Percentiles rank a stretch among this genome's conserved stretches.
Evolutionary conservation across 2,329 filamentous ascomycete species (phyloP).

Genomic region (Alternaria arborescens): DNA sequence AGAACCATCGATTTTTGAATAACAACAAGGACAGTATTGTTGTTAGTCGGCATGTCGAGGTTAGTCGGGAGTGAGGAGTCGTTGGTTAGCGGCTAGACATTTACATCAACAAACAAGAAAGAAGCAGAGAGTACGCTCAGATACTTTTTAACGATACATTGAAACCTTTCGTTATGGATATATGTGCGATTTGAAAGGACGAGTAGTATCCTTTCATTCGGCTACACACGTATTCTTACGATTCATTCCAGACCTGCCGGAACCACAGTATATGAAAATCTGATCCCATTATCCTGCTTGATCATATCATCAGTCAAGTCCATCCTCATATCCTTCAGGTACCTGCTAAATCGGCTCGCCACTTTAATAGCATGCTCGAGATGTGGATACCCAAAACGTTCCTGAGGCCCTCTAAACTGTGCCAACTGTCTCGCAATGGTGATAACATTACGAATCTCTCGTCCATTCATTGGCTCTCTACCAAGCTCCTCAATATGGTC

Average conservation of each 20-base stretch:
- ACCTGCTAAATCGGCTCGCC: not conserved
- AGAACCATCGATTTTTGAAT: not conserved
- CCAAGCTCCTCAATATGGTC: not conserved
- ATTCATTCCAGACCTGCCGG: too few relatives aligned
- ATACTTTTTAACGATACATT: too few relatives aligned
- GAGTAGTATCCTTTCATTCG: too few relatives aligned
- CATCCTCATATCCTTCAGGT: not conserved
- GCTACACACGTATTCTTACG: too few relatives aligned
- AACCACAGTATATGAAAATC: too few relatives aligned
- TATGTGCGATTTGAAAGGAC: too few relatives aligned
- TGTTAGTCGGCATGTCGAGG: constrained; percentile 9
- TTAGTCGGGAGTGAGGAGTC: not conserved
- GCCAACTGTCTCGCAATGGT: not conserved
- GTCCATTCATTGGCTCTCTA: not conserved
- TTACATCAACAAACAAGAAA: not conserved
- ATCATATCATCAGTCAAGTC: not conserved
- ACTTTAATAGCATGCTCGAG: not conserved
- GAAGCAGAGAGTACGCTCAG: too few relatives aligned
- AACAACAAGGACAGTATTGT: constrained; percentile 1
- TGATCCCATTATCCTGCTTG: not conserved
- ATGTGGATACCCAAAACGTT: not conserved
- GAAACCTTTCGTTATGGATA: too few relatives aligned
- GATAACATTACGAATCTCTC: not conserved
- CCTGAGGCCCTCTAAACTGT: fast-evolving
- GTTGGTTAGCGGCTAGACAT: not conserved